phyloP scores from a whole-genome alignment of 768 basidiomycete genomes.

The Naganishia antarctica region DNA sequence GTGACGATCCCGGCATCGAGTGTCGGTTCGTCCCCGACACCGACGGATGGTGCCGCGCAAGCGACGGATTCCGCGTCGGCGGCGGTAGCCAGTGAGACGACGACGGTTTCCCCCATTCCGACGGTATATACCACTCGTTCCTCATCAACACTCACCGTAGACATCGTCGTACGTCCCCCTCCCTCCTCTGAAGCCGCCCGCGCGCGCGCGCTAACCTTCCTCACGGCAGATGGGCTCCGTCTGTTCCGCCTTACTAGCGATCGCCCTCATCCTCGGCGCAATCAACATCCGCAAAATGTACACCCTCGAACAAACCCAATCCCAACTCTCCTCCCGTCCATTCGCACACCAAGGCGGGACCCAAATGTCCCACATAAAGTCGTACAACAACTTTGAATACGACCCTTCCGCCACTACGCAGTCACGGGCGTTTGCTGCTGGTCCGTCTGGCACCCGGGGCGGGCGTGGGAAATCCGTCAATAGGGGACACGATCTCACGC shows the following conservation, averaged over 20 bases:
- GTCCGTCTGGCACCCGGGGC: background rate
- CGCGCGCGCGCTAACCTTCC: too few species aligned
- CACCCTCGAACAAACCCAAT: background rate
- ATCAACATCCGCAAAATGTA: background rate
- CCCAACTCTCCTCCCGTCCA: background rate
- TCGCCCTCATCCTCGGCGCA: background rate
- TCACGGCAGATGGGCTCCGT: slow-evolving; percentile 9
- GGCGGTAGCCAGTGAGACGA: background rate
- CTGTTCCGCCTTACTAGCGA: background rate
- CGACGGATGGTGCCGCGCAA: background rate
- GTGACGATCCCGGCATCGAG: background rate
- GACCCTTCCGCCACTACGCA: background rate
- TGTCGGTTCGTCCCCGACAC: background rate
- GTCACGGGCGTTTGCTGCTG: slow-evolving; percentile 4
- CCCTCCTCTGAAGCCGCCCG: background rate
- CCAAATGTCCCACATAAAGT: slow-evolving; percentile 12
- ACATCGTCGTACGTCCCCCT: slow-evolving; percentile 5
- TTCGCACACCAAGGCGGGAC: slow-evolving; percentile 7
- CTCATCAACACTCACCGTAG: background rate
- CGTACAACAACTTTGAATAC: slow-evolving; percentile 20
- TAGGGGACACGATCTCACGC: slow-evolving; percentile 8
- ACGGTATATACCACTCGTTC: background rate
- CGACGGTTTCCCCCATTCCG: background rate
- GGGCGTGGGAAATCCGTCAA: slow-evolving; percentile 3
- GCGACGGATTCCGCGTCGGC: background rate